A percentile compares a stretch with the other conserved stretches of the same genome.
phyloP scores from a whole-genome alignment of 257 asterid species.

The Solanum acaule region DNA sequence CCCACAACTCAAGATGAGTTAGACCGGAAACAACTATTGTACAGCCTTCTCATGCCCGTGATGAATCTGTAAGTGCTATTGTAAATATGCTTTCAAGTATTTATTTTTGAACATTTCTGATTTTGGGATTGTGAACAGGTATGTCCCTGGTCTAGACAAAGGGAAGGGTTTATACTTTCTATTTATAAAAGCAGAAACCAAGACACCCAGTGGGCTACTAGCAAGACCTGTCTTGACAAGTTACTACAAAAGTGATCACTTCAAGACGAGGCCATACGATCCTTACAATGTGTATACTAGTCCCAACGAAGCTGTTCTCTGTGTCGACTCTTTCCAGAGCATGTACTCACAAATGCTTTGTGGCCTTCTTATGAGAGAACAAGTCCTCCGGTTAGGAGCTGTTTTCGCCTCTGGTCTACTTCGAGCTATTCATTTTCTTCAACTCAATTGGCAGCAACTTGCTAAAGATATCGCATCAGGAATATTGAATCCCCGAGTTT shows the following conservation, averaged over 20 bases:
- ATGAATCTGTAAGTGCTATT: slow-evolving; percentile 54
- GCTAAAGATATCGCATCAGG: slow-evolving; percentile 53
- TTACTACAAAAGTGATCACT: slow-evolving; percentile 68
- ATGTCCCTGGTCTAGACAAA: slow-evolving; percentile 49
- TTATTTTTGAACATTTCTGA: not conserved
- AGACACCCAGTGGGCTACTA: slow-evolving; percentile 56
- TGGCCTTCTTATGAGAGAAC: slow-evolving; percentile 53
- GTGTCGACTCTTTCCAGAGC: slow-evolving; percentile 70
- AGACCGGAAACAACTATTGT: slow-evolving; percentile 55
- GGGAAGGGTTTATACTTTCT: slow-evolving; percentile 63
- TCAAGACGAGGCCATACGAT: slow-evolving; percentile 59
- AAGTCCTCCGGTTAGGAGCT: slow-evolving; percentile 74
- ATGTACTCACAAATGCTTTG: slow-evolving; percentile 83
- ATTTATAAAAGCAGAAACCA: slow-evolving; percentile 54
- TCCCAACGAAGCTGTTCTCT: slow-evolving; percentile 69
- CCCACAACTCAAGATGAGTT: slow-evolving; percentile 64
- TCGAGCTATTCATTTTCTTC: slow-evolving; percentile 65
- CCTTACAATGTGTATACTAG: slow-evolving; percentile 60
- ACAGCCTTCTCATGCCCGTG: slow-evolving; percentile 72
- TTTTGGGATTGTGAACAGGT: slow-evolving; percentile 14
- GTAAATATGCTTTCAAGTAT: not conserved
- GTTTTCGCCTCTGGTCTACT: slow-evolving; percentile 78
- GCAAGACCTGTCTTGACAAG: slow-evolving; percentile 55
- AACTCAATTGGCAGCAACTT: slow-evolving; percentile 52
- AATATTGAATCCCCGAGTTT: slow-evolving; percentile 28